These are phyloP conservation scores for Bolboschoenoplectus hybrid DNA, from an alignment of 202 grass and related monocot species.

Conservation along the genomic window DNA sequence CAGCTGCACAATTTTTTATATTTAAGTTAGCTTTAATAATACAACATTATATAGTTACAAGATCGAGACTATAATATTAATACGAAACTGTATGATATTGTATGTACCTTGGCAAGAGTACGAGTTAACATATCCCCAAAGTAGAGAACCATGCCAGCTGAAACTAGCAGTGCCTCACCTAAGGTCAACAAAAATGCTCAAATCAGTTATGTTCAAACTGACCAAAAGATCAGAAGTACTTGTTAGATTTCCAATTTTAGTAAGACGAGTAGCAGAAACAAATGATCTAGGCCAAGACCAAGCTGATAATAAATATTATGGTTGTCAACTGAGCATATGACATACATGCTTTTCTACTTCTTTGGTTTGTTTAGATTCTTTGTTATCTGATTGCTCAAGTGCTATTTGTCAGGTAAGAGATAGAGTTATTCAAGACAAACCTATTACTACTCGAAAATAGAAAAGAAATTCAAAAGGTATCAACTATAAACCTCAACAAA, in stretches of 20 bases:
- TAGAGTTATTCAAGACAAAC: background rate
- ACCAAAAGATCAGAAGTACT: constrained; percentile 2
- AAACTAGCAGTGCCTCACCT: constrained; percentile 90
- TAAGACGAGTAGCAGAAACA: background rate
- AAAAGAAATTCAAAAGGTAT: constrained; percentile 17
- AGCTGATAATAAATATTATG: background rate
- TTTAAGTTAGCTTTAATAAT: constrained; percentile 25
- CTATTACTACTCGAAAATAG: background rate
- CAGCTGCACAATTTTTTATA: constrained; percentile 56
- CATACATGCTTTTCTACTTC: background rate
- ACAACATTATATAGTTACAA: background rate
- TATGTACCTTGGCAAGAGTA: constrained; percentile 72
- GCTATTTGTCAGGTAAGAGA: constrained; percentile 2
- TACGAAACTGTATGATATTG: constrained; percentile 1
- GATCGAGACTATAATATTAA: constrained; percentile 22
- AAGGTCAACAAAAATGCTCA: constrained; percentile 43
- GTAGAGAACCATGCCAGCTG: constrained; percentile 79
- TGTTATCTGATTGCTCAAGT: background rate
- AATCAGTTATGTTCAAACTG: background rate
- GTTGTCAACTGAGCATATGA: background rate
- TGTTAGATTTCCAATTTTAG: background rate
- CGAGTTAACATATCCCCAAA: constrained; percentile 76
- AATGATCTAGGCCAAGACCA: constrained; percentile 20
- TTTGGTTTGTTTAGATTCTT: background rate
- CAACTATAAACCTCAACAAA: constrained; percentile 63